Evolutionary conservation across 2,329 filamentous ascomycete genomes (phyloP).

Genomic region (Monilinia vaccinii-corymbosi): DNA sequence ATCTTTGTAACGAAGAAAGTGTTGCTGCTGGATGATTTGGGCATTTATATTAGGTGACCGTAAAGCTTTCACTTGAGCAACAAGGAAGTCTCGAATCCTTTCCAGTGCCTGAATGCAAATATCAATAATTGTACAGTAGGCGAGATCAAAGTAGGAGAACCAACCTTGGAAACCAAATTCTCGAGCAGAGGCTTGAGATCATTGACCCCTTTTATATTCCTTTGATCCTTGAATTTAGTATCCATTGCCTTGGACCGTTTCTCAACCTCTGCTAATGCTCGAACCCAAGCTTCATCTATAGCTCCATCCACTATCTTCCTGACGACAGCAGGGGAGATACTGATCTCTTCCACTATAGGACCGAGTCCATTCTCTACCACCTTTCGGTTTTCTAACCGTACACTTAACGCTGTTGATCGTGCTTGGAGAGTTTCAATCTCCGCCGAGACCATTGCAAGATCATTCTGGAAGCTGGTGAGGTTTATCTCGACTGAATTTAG

Average conservation of each 20-base stretch:
- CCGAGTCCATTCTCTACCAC: slow-evolving; percentile 81
- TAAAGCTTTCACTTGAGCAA: slow-evolving; percentile 87
- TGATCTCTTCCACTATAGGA: slow-evolving; percentile 85
- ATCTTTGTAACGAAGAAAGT: slow-evolving; percentile 81
- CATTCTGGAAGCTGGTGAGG: slow-evolving; percentile 84
- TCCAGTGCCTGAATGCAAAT: slow-evolving; percentile 59
- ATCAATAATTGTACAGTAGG: neutral
- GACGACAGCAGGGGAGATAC: slow-evolving; percentile 75
- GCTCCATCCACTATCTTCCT: slow-evolving; percentile 78
- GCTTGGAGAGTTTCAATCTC: slow-evolving; percentile 92
- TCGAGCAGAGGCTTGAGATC: slow-evolving; percentile 80
- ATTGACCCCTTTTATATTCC: slow-evolving; percentile 63
- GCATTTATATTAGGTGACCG: slow-evolving; percentile 94
- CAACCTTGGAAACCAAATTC: slow-evolving; percentile 72
- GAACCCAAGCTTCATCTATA: slow-evolving; percentile 85
- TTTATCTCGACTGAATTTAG: slow-evolving; percentile 89
- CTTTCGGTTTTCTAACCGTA: slow-evolving; percentile 79
- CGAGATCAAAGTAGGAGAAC: slow-evolving; percentile 4
- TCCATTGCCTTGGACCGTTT: slow-evolving; percentile 65
- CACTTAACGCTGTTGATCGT: slow-evolving; percentile 73
- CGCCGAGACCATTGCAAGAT: slow-evolving; percentile 82
- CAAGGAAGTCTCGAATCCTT: slow-evolving; percentile 87
- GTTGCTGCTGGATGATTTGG: slow-evolving; percentile 91
- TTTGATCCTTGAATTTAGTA: slow-evolving; percentile 50
- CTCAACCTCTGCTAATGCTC: slow-evolving; percentile 74